Evolutionary conservation across 768 basidiomycete species (phyloP).

Genomic region (Hygrocybe punicea): DNA sequence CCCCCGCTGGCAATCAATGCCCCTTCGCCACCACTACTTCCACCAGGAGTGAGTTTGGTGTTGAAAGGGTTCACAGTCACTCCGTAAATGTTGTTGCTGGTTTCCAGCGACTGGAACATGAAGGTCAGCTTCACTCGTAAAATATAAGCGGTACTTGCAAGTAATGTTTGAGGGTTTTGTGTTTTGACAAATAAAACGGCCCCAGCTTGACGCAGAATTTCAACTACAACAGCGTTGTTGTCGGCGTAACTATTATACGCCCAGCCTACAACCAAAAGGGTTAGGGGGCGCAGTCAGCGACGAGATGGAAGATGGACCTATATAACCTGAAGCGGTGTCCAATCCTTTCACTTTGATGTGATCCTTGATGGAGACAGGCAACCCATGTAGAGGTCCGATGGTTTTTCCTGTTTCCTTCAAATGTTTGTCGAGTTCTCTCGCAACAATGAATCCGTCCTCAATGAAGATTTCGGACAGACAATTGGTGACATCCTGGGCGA

Average conservation of each 20-base stretch:
- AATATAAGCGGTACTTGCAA: conserved; percentile 30
- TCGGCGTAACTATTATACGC: conserved; percentile 26
- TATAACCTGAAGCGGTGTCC: conserved; percentile 43
- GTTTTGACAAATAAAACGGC: conserved; percentile 57
- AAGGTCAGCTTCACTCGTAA: neutral
- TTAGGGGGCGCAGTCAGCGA: conserved; percentile 17
- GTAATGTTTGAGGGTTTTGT: conserved; percentile 55
- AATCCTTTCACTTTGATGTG: conserved; percentile 59
- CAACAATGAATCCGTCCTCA: conserved; percentile 46
- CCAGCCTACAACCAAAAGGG: conserved; percentile 7
- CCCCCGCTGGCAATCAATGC: conserved; percentile 60
- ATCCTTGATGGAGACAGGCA: conserved; percentile 48
- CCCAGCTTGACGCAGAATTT: conserved; percentile 52
- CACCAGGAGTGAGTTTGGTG: conserved; percentile 53
- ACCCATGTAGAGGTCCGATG: conserved; percentile 50
- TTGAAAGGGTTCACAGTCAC: conserved; percentile 62
- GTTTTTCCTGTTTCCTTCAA: conserved; percentile 44
- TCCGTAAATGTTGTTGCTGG: conserved; percentile 60
- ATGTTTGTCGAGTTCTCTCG: conserved; percentile 49
- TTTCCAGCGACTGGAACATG: conserved; percentile 48
- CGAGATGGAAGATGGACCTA: conserved; percentile 46
- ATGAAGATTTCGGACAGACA: conserved; percentile 60
- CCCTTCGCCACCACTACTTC: conserved; percentile 67
- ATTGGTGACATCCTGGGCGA: conserved; percentile 30
- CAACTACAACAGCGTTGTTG: conserved; percentile 49